Evolutionary conservation across 2,329 filamentous ascomycete genomes (phyloP).

Genomic region (Penicillium vulpinum): DNA sequence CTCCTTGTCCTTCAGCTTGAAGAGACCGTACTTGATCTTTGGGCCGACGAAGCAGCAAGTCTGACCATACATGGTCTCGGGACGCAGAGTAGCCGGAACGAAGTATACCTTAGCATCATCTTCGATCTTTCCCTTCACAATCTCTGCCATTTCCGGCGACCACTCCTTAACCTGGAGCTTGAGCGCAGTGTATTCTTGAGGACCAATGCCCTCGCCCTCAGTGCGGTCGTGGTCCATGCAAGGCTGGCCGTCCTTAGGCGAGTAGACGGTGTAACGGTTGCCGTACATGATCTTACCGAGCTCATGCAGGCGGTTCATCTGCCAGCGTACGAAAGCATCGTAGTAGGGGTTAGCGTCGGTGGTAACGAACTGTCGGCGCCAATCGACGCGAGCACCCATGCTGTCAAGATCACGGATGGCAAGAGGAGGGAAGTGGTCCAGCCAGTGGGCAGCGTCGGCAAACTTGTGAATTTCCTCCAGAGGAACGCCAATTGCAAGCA

Average conservation of each 20-base stretch:
- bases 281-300: conserved; percentile 92
- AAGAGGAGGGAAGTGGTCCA: conserved; percentile 84
- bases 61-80: conserved; percentile 99
- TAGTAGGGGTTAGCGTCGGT: conserved; percentile 97
- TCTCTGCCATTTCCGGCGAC: conserved; percentile 71
- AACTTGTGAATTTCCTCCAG: conserved; percentile 89
- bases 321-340: conserved; percentile 93
- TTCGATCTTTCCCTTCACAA: conserved; percentile 75
- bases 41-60: conserved; percentile 94
- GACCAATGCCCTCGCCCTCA: conserved; percentile 76
- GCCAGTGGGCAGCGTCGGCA: conserved; percentile 87
- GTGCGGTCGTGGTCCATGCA: conserved; percentile 86
- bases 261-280: conserved; percentile 91
- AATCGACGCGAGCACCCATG: conserved; percentile 86
- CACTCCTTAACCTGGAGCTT: conserved; percentile 92
- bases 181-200: conserved; percentile 89
- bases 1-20: conserved; percentile 73
- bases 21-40: conserved; percentile 84
- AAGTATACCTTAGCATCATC: conserved; percentile 79
- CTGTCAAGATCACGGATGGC: conserved; percentile 75
- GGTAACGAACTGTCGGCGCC: conserved; percentile 88
- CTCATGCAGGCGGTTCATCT: conserved; percentile 90
- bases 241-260: conserved; percentile 81
- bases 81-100: conserved; percentile 85
- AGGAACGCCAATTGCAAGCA: conserved; percentile 86